Base-by-base conservation (phyloP, 306 rosid genomes). In the Notholithocarpus densiflorus region DNA sequence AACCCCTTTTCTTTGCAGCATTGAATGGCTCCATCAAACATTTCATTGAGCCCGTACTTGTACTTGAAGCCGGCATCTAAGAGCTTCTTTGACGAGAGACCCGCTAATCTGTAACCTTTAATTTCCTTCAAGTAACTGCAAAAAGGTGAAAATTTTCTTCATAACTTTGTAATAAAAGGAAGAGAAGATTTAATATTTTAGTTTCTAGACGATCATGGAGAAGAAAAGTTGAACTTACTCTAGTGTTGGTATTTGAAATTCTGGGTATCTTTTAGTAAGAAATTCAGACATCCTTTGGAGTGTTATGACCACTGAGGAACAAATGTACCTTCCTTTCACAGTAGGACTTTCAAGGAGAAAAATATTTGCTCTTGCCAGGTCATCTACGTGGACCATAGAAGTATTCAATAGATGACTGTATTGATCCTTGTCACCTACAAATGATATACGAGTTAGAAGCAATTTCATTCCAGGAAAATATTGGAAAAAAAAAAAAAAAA, bases 371-470 rank as follows among this genome's bases (percentile, higher is more conserved):
- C 92, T 82, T 1, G 85, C 89, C 26, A 86, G 79, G 57, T 92
- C 97, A 61, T 90, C 93, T 19, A 86, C 90, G 77, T 92, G 89
- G 23, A 84, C 96, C 85, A 90, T 26, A 78, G 78, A 71, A 0
- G 43, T 5, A 53, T 74, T 76, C 13, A 71, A 9, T 18, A 81
- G 19, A 60, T 64, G 24, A 5, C 75, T 79, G 57, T 81, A 84
- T 31, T 59, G 71, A 83, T 82, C 81, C 48, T 78, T 52, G 40
- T 90, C 71, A 43, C 90, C 92, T 89, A 6, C 83, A 81, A 1
- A 85, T 40, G 76, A 66, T 40, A 45, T 51, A 72, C 15, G 15
- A 48, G 15, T 48, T 9, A 23, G 12, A 23, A 59, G 4, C 24
- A 59, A 27, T 59, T 59, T 13, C 17, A 13, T 59, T 23, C 53